phyloP scores from a whole-genome alignment of 805 yeast species.

The Nakazawaea sp. region DNA sequence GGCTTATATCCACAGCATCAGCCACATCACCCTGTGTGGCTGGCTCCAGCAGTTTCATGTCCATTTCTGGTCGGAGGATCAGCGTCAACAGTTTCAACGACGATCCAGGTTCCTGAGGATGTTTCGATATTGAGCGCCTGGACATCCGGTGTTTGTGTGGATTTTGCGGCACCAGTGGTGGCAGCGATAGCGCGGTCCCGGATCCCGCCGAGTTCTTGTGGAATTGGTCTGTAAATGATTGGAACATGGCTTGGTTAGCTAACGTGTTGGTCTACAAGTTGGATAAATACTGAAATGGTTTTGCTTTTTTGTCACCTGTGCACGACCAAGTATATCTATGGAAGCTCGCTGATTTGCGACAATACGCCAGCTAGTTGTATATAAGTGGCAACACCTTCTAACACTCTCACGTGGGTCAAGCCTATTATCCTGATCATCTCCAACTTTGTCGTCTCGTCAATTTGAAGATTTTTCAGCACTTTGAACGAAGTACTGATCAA shows the following conservation, averaged over 20 bases:
- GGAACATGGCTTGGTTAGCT: background rate
- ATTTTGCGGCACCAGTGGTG: constrained; percentile 4
- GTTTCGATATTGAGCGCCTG: constrained; percentile 23
- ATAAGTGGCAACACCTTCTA: constrained; percentile 89
- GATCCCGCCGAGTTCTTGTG: background rate
- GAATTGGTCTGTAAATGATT: constrained; percentile 5
- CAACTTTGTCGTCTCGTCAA: constrained; percentile 62
- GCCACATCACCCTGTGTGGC: background rate
- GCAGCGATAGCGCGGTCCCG: background rate
- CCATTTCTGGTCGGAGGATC: constrained; percentile 22
- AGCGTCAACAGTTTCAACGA: constrained; percentile 11
- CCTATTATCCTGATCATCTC: constrained; percentile 85
- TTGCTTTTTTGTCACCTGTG: too few species aligned
- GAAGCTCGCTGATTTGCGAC: constrained; percentile 49
- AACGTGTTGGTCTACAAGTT: too few species aligned
- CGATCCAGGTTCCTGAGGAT: constrained; percentile 10
- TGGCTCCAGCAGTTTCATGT: too few species aligned
- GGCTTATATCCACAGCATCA: background rate
- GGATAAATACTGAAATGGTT: too few species aligned
- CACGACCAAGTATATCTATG: too few species aligned
- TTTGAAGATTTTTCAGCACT: constrained; percentile 71
- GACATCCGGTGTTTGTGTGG: constrained; percentile 17
- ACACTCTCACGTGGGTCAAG: constrained; percentile 80
- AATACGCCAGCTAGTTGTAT: constrained; percentile 81
- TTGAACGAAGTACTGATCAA: constrained; percentile 86